Evolutionary conservation across 2,329 filamentous ascomycete species (phyloP).

Genomic region (Stagonosporopsis rhizophila): DNA sequence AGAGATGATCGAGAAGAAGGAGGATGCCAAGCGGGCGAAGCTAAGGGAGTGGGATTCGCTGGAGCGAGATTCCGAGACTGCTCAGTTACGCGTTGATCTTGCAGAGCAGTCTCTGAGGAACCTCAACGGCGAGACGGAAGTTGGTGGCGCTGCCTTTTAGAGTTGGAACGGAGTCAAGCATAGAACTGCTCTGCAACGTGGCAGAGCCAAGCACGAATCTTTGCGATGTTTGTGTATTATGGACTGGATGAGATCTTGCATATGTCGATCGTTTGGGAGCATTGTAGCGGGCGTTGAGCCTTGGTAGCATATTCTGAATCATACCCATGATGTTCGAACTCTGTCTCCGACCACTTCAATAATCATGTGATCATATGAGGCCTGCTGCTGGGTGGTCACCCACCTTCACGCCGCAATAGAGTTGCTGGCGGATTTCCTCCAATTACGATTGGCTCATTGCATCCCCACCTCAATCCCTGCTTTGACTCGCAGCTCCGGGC

Average conservation of each 20-base stretch:
- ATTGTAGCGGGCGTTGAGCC: conserved; percentile 22
- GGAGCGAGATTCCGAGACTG: conserved; percentile 53
- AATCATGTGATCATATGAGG: neutral
- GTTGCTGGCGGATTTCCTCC: conserved; percentile 36
- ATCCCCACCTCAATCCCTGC: conserved; percentile 21
- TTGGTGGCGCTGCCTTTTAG: conserved; percentile 49
- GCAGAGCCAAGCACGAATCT: neutral
- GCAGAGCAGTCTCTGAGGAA: conserved; percentile 55
- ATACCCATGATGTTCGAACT: neutral
- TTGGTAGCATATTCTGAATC: conserved; percentile 5
- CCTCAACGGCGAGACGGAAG: conserved; percentile 50
- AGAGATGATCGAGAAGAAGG: conserved; percentile 56
- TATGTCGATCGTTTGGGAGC: conserved; percentile 20
- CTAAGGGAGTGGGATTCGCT: conserved; percentile 56
- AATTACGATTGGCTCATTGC: conserved; percentile 30
- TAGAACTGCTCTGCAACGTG: neutral
- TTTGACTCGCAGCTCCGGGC: conserved; percentile 35
- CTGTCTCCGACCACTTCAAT: neutral
- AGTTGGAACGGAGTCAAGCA: neutral
- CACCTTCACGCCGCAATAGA: conserved; percentile 20
- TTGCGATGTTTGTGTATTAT: conserved; percentile 11
- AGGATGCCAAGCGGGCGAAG: conserved; percentile 52
- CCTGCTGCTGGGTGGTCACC: conserved; percentile 24
- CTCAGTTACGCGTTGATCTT: conserved; percentile 55
- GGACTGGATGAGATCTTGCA: conserved; percentile 9